These are phyloP conservation scores for Dovyalis caffra DNA, from an alignment of 345 rosid genomes.

Conservation along the genomic window DNA sequence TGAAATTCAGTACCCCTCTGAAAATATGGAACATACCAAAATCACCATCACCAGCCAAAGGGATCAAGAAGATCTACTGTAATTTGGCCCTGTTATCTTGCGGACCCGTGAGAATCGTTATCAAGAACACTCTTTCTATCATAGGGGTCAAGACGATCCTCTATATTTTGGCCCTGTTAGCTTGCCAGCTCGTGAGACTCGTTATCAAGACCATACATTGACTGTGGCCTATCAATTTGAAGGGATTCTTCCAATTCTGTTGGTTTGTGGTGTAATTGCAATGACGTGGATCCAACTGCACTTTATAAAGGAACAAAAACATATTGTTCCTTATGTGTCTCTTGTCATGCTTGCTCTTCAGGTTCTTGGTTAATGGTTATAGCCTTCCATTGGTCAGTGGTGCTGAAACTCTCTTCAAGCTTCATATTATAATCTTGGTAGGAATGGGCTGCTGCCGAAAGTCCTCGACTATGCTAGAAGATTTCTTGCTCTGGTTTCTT, in stretches of 20 bases:
- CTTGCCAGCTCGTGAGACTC: too few relatives aligned
- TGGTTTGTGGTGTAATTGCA: not conserved
- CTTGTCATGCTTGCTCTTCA: constrained; percentile 20
- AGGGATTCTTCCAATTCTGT: constrained; percentile 9
- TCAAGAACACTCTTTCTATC: too few relatives aligned
- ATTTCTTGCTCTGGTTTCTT: not conserved
- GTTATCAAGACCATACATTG: not conserved
- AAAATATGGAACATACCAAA: not conserved
- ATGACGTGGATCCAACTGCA: constrained; percentile 6
- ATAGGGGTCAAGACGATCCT: not conserved
- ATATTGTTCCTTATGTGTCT: constrained; percentile 2
- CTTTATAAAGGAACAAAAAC: not conserved
- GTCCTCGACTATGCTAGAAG: not conserved
- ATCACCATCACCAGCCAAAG: constrained; percentile 21
- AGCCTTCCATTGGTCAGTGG: constrained; percentile 11
- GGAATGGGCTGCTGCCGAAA: not conserved
- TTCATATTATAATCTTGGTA: not conserved
- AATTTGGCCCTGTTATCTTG: too few relatives aligned
- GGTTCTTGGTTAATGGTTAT: constrained; percentile 14
- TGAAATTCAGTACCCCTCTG: not conserved
- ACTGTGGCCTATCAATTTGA: constrained; percentile 11
- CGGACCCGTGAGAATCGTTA: too few relatives aligned
- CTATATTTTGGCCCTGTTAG: not conserved
- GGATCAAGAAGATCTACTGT: not conserved
- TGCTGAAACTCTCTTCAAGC: not conserved